Evolutionary conservation across 805 yeast genomes (phyloP).

Genomic region (Schwanniomyces yamadae): DNA sequence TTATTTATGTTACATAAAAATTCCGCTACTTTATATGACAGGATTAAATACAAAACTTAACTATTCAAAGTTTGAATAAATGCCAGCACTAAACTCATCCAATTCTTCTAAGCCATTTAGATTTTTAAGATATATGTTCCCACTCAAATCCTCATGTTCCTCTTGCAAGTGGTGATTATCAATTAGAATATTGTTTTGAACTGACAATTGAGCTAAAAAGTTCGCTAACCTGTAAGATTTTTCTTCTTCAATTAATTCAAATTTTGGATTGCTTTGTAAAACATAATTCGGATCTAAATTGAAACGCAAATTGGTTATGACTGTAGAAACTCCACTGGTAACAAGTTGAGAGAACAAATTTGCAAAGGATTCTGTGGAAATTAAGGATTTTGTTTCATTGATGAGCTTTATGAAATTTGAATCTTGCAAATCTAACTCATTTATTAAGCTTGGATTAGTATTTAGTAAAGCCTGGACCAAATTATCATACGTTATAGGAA

Average conservation of each 20-base stretch:
- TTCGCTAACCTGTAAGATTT: slow-evolving; percentile 57
- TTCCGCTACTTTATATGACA: too few relatives aligned
- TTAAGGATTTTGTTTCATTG: slow-evolving; percentile 45
- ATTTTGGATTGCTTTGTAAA: slow-evolving; percentile 9
- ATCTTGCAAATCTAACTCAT: slow-evolving; percentile 35
- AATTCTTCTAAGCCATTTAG: slow-evolving; percentile 53
- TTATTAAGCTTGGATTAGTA: slow-evolving; percentile 43
- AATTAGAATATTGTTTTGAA: slow-evolving; percentile 56
- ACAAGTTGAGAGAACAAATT: slow-evolving; percentile 35
- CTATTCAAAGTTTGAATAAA: slow-evolving; percentile 73
- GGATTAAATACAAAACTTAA: neutral
- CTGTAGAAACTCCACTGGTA: slow-evolving; percentile 31
- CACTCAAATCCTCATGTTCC: slow-evolving; percentile 22
- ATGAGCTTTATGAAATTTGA: slow-evolving; percentile 39
- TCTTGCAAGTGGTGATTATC: slow-evolving; percentile 38
- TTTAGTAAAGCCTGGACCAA: slow-evolving; percentile 48
- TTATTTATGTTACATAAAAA: too few relatives aligned
- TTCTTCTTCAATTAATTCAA: slow-evolving; percentile 17
- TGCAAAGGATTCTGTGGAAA: slow-evolving; percentile 32
- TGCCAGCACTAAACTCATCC: slow-evolving; percentile 86
- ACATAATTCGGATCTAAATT: slow-evolving; percentile 19
- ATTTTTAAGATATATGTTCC: slow-evolving; percentile 37
- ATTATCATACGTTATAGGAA: slow-evolving; percentile 38
- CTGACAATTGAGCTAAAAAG: slow-evolving; percentile 64
- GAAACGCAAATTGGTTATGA: slow-evolving; percentile 31